Base-by-base conservation (phyloP, 2,329 filamentous ascomycete genomes). In the Exophiala mesophila region DNA sequence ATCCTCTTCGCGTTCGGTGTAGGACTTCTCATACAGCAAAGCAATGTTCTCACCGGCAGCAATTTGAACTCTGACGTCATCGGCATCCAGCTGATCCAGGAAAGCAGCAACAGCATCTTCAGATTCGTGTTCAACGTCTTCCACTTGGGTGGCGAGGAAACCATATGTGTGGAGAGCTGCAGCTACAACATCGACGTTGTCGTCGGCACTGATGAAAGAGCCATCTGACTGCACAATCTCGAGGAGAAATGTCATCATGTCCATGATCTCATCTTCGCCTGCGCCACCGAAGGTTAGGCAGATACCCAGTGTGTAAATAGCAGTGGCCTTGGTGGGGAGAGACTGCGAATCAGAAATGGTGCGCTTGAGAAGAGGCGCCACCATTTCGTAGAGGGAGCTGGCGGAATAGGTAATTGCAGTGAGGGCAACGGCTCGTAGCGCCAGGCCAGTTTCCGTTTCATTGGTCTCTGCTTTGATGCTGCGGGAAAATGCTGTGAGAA, bases 211-310 rank as follows among this genome's bases (percentile, higher is more conserved):
- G 30, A 90, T 72, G 2, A 73, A 78, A 28, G 83, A 73, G 2
- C 88, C 88, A 53, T 95, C 88, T 5, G 82, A 86, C 47, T 86
- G 81, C 13, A 88, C 70, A 36, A 94, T 86, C 45, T 88, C 84
- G 8, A 90, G 66, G 19, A 90, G 68, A 51, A 83, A 86, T 2
- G 82, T 78, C 71, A 94, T 83, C 34, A 85, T 70, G 23, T 88
- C 82, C 29, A 83, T 69, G 0, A 81, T 78, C 15, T 80, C 82
- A 21, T 82, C 78, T 20, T 78, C 73, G 4, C 77, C 76, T 1
- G 83, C 85, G 2, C 87, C 87, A 12, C 83, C 85, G 54, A 87
- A 90, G 54, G 86, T 78, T 1, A 83, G 78, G 17, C 79, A 78
- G n/a, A 84, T 74, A 24, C 79, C 77, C 39, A 94, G 75, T 9